Conservation (phyloP, 805 yeast species). For the Metschnikowia henanensis region DNA sequence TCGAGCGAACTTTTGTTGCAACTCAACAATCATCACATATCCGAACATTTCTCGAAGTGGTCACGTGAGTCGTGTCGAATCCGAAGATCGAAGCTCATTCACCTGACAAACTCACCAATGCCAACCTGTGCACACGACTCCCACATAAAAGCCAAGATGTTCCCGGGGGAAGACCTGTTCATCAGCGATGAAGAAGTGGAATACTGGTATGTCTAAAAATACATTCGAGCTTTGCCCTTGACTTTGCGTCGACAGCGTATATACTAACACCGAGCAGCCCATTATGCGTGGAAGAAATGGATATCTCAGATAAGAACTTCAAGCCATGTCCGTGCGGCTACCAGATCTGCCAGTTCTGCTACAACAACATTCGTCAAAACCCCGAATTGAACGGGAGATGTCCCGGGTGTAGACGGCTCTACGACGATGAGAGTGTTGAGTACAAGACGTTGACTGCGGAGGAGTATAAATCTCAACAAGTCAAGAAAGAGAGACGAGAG, state of each 20-base stretch:
- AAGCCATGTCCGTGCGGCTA: conserved; percentile 99
- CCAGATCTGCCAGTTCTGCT: conserved; percentile 97
- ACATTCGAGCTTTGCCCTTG: too few relatives aligned
- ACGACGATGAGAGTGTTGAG: conserved; percentile 91
- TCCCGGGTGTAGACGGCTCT: conserved; percentile 95
- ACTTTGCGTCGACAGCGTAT: too few relatives aligned
- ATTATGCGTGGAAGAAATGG: conserved; percentile 97
- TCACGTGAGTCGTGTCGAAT: conserved; percentile 17
- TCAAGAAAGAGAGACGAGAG: conserved; percentile 77
- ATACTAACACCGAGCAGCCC: conserved; percentile 54
- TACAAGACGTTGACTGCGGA: conserved; percentile 82
- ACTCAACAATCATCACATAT: too few relatives aligned
- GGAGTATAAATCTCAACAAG: conserved; percentile 81
- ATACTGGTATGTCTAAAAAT: conserved; percentile 49
- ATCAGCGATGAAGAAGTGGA: conserved; percentile 83
- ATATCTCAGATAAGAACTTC: conserved; percentile 91
- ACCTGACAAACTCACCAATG: conserved; percentile 2
- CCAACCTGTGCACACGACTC: conserved; percentile 33
- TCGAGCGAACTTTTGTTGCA: too few relatives aligned
- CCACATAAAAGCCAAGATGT: conserved; percentile 11
- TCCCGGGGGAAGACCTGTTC: conserved; percentile 32
- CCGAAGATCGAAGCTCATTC: conserved; percentile 5
- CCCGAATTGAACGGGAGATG: conserved; percentile 96
- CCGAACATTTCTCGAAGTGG: background rate
- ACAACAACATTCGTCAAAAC: conserved; percentile 92